Conservation (phyloP, 352 stramenopile genomes). For the Phytophthora sp. region DNA sequence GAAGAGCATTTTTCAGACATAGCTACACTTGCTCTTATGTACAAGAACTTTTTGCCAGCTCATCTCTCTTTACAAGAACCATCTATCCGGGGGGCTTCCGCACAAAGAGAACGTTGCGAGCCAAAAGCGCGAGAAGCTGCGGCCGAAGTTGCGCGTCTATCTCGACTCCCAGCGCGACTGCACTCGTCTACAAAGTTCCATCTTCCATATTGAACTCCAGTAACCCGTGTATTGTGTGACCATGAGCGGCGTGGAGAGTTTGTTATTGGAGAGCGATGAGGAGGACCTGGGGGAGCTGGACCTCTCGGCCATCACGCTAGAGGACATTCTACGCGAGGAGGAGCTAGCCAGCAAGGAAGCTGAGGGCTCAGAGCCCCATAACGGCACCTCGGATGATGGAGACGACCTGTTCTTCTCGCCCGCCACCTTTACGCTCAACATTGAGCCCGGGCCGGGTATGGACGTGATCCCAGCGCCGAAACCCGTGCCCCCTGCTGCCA, state of each 20-base stretch:
- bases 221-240: background rate
- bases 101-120: constrained; percentile 29
- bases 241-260: constrained; percentile 64
- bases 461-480: constrained; percentile 47
- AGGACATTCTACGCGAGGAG: constrained; percentile 78
- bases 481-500: constrained; percentile 8
- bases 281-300: constrained; percentile 72
- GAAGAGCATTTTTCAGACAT: constrained; percentile 1
- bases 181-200: background rate
- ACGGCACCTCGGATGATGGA: constrained; percentile 27
- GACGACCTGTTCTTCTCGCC: constrained; percentile 80
- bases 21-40: constrained; percentile 18
- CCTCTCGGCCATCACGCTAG: constrained; percentile 68
- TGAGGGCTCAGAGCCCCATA: constrained; percentile 20
- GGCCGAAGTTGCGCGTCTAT: constrained; percentile 8
- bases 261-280: constrained; percentile 72
- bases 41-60: constrained; percentile 9
- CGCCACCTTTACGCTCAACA: constrained; percentile 67
- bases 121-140: constrained; percentile 9
- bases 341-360: constrained; percentile 49
- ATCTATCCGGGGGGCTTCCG: constrained; percentile 14
- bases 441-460: constrained; percentile 75
- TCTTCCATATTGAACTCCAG: constrained; percentile 1
- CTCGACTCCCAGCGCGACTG: background rate
- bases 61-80: constrained; percentile 26